Evolutionary conservation across 345 rosid genomes (phyloP), one percentile per base, ranked within the genome.

Genomic region (Lepidium africanum): DNA sequence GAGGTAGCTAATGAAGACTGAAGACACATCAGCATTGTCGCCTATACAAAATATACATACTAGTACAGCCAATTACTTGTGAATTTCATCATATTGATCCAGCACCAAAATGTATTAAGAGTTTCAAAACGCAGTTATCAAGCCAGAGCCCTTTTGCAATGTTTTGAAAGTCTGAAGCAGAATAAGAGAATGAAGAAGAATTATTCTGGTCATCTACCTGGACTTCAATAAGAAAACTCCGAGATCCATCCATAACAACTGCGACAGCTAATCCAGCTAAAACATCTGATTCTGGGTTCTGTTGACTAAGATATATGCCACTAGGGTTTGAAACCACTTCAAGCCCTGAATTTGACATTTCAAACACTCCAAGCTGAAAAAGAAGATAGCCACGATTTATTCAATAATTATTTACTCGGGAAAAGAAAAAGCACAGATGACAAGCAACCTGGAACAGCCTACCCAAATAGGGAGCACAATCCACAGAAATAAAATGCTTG

Each of bases 231-330:
- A 90, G 94, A 78, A 88, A 93, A 76, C 86, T 79, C 75, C 94
- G 85, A 59, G 91, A 84, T 70, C 97, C 97, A 79, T 93, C 97
- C 87, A 93, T 83, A 38, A 88, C 78, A 45, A 88, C 97, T 41
- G 98, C 86, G 66, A 90, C 85, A 75, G 98, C 98, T 57, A 87
- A 74, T 52, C 98, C 98, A 66, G 87, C 97, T 72, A 93, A 78
- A 80, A 90, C 65, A 70, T 90, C 94, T 19, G 97, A 90, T 68
- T 78, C 87, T 51, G 88, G 75, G 68, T 80, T 79, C 57, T 83
- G 85, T 68, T 90, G 87, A 57, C 90, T 87, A 63, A 88, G 77
- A 65, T 80, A 90, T 71, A 93, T 93, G 81, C 85, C 86, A 71
- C 96, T 88, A 45, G 97, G 92, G 79, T 87, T 87, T 55, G 86